Percentiles rank a stretch among this genome's conserved stretches.
phyloP scores from a whole-genome alignment of 2,329 filamentous ascomycete species.

The Hysterium pulicare region DNA sequence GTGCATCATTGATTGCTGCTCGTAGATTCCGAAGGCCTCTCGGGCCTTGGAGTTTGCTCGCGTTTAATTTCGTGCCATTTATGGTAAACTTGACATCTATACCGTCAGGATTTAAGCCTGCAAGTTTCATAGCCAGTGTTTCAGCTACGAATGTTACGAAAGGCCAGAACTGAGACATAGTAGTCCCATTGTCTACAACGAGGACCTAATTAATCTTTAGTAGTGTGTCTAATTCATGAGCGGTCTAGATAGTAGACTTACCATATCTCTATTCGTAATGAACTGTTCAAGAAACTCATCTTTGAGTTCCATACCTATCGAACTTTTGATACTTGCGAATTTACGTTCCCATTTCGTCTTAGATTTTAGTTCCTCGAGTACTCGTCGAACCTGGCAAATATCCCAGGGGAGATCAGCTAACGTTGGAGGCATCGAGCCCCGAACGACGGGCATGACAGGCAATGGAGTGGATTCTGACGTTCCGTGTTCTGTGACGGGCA shows the following conservation, averaged over 20 bases:
- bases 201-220: conserved; percentile 12
- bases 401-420: conserved; percentile 1
- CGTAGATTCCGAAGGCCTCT: neutral
- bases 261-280: conserved; percentile 12
- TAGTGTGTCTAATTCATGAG: neutral
- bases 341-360: neutral
- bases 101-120: conserved; percentile 14
- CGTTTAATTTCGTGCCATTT: neutral
- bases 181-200: conserved; percentile 14
- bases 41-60: neutral
- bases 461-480: too few relatives aligned
- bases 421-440: neutral
- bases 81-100: conserved; percentile 16
- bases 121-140: conserved; percentile 13
- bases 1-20: neutral
- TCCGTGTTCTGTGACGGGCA: too few relatives aligned
- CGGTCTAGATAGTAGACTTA: conserved; percentile 3
- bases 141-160: conserved; percentile 13
- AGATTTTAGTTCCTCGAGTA: conserved; percentile 1
- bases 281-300: conserved; percentile 4
- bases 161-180: conserved; percentile 14
- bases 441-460: too few relatives aligned
- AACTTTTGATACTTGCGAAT: neutral
- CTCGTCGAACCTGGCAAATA: conserved; percentile 4
- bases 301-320: conserved; percentile 1